Evolutionary conservation across 2,329 filamentous ascomycete species (phyloP), one percentile per base, ranked within the genome.

Genomic region (Lachnellula suecica): DNA sequence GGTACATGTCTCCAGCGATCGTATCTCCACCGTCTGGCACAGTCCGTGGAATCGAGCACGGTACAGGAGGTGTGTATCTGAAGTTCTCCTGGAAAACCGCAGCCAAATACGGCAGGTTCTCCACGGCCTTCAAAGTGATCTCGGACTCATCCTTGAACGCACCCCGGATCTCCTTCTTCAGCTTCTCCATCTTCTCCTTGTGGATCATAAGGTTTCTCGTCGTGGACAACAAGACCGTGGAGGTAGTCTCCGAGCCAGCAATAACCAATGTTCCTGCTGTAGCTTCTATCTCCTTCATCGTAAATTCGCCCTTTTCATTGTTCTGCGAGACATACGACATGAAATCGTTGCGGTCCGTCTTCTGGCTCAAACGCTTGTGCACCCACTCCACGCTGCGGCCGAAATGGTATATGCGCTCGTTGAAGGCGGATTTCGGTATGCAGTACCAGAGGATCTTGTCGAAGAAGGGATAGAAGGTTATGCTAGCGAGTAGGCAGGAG

Each of bases 101-200:
- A 13, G 22, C 24, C 6, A 52, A 13, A 13, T 52, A 54, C 3
- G 27, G 13, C 4, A 57, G 44, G 17, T 52, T 41, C 17, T 53
- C 45, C 10, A 46, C 25, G 20, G 27, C 35, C 8, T 29, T 35
- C 9, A 38, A 13, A 8, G 34, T 41, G 7, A 51, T 51, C n/a
- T 51, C 43, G 11, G 27, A 17, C 22, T 48, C 48, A n/a, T 44
- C 55, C 1, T 52, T 49, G 49, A 77, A 78, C 0, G 65, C 27
- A 0, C 62, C 57, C 0, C 74, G 72, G 1, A 79, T 64, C 59
- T 79, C 76, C 0, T 65, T 19, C 1, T 56, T 61, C 8, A 76
- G 43, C 27, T 60, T 71, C 56, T 63, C 45, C 4, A 71, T 54
- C 1, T 53, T 57, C 0, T 60, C 50, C 0, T 69, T 71, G 40